Base-by-base conservation (phyloP, 164 flowering plant species). In the Santalum album region DNA sequence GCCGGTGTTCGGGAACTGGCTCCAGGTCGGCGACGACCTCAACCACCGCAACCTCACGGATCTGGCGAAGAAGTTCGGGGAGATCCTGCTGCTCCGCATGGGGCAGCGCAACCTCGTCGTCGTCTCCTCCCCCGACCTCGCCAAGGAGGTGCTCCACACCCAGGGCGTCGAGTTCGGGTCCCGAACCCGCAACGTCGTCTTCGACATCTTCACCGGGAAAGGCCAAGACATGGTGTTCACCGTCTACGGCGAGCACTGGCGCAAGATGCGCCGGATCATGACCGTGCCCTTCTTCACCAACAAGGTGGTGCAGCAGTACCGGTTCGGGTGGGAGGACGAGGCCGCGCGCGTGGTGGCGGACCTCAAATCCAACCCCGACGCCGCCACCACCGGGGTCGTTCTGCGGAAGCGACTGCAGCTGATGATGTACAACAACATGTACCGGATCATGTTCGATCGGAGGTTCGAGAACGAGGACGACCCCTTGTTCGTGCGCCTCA, bases 201-300 rank as follows among this genome's bases (percentile, higher is more conserved):
- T 87, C 67, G 96, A 87, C 25, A 82, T 87, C 35, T 87, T 87
- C 75, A 87, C 92, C 12, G 91, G 84, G 0, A 82, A 87, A 43
- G 96, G 91, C 0, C 96, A 87, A 65, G 96, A 84, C 57, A 87
- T 87, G 96, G 96, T 87, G 47, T 87, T 87, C 65, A 87, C 96
- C 0, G 84, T 84, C 18, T 84, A 84, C 68, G 95, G 95, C 0
- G 95, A 86, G 70, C 95, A 83, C 51, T 86, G 95, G 95, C 52
- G 95, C 54, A 87, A 87, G 75, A 87, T 87, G 96, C 22, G 96
- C 21, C 42, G 96, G 29, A 87, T 87, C 69, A 87, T 87, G 96
- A 87, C 96, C 17, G 87, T 87, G 2, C 96, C 96, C 3, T 87
- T 87, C 60, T 87, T 87, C 72, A 87, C 96, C 9, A 84, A 87